Base-by-base conservation (phyloP, 129 eudicot genomes). In the Calendula officinalis region DNA sequence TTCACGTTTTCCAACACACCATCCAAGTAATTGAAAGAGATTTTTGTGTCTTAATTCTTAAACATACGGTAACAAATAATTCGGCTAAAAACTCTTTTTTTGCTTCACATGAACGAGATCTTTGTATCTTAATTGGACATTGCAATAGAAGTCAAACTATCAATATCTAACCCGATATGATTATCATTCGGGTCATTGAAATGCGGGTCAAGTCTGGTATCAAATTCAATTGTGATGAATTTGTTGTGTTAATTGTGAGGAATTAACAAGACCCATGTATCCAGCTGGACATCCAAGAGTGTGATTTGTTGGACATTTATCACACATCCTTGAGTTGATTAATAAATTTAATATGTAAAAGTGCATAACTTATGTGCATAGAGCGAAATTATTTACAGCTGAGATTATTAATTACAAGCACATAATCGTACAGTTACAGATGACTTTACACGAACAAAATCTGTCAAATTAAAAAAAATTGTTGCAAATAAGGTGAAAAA, bases 1-100 rank as follows among this genome's bases (percentile, higher is more conserved):
- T 46, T 91, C 98, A 1, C 86, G 96, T 58, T 82, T 87, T 48
- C 87, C 87, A 9, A 77, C 70, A 60, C 94, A 91, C 96, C 96
- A 91, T 11, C 97, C 97, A 30, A 77, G 90, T 8, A 91, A 82
- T 70, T 74, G 94, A 63, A 87, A 88, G 36, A 87, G 76, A 61
- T 91, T 87, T 17, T 74, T 82, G 75, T 87, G 98, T 22, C 30
- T 22, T 22, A 22, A 22, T 22, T 46, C 90, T 71, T 62, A 90
- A 72, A 61, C 95, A 40, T 13, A 94, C 97, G 5, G 87, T 91
- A 6, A 81, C 81, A 0, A 94, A 79, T 44, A 87, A 63, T 42
- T 91, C 97, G 7, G 95, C 80, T 2, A 87, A 60, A 44, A 91
- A 91, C 40, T 91, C 92, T 7, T 82, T 47, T 69, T 82, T 91